Base-by-base conservation (phyloP, 352 stramenopile genomes). In the Pythium scleroteichum region DNA sequence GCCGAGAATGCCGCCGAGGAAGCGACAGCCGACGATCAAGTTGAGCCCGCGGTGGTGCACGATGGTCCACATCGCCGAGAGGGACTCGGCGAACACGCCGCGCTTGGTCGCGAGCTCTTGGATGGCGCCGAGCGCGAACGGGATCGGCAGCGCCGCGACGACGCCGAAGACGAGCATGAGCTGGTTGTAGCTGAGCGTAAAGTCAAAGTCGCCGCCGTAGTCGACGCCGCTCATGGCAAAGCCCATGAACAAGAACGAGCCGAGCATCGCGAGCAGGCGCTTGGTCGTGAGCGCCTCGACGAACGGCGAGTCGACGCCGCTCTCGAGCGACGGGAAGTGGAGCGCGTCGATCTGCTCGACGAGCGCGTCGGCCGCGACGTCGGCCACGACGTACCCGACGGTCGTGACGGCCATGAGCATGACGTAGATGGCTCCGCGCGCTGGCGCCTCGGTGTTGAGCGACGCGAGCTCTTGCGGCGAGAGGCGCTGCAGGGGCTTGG, bases 311-410 rank as follows among this genome's bases (percentile, higher is more conserved):
- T 77, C 66, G 6, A 59, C 20, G 19, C 70, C 54, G 7, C 26
- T 26, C 5, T 38, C 3, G 3, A 17, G 0, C 10, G 41, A 42
- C 6, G 38, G 32, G 24, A 68, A 62, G 33, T 76, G 40, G 22
- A 26, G 39, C n/a, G 61, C 68, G 16, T 66, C 66, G 3, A 86
- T 54, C 17, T 88, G 68, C 4, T 61, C 51, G 13, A 77, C 64
- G n/a, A 91, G 56, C 9, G 73, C 75, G 66, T 96, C 87, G 19
- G 74, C 75, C 6, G 87, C 78, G 4, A 93, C 83, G 55, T 96
- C 85, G 2, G 85, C 81, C 39, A 93, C 66, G 16, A 94, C 76
- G 59, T 92, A 94, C 0, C 85, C 87, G 22, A 88, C 22, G 20
- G 78, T 87, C 2, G 87, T 83, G 20, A 93, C 40, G 10, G 72